phyloP scores from a whole-genome alignment of 1,139 yeast genomes.

The Suhomyces anneliseae region DNA sequence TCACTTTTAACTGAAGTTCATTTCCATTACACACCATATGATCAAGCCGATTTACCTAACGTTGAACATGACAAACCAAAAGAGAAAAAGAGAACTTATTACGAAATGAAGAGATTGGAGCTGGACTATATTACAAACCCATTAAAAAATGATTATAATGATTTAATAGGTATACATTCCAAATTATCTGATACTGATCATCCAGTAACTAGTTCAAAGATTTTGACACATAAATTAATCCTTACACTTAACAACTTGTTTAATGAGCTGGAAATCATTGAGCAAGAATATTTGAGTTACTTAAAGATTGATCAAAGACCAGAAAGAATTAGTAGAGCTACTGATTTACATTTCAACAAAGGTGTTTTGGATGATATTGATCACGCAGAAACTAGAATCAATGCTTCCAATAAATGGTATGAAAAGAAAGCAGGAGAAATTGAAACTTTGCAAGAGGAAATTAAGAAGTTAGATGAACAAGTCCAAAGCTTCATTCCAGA shows the following conservation, averaged over 20 bases:
- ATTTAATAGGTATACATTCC: conserved; percentile 57
- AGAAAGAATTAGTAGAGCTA: conserved; percentile 33
- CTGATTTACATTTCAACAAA: conserved; percentile 28
- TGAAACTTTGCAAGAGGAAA: conserved; percentile 23
- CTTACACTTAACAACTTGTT: conserved; percentile 37
- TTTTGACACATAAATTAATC: conserved; percentile 39
- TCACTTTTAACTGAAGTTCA: conserved; percentile 78
- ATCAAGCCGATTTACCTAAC: conserved; percentile 34
- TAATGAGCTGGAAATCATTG: conserved; percentile 24
- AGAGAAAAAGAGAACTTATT: conserved; percentile 43
- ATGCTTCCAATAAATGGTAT: conserved; percentile 42
- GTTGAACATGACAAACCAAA: conserved; percentile 10
- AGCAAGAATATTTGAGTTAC: conserved; percentile 30
- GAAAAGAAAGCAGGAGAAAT: conserved; percentile 36
- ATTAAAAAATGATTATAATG: conserved; percentile 55
- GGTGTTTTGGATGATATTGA: conserved; percentile 34
- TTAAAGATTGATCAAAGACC: conserved; percentile 23
- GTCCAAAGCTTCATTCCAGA: conserved; percentile 21
- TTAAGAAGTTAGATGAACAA: conserved; percentile 20
- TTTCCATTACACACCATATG: conserved; percentile 58
- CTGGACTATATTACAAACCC: conserved; percentile 72
- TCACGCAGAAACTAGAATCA: conserved; percentile 39
- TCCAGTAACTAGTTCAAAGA: conserved; percentile 19
- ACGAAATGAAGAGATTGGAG: conserved; percentile 63
- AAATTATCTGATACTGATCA: conserved; percentile 11